These are phyloP conservation scores for Yarrowia keelungensis DNA, from an alignment of 805 yeast species.

Conservation along the genomic window DNA sequence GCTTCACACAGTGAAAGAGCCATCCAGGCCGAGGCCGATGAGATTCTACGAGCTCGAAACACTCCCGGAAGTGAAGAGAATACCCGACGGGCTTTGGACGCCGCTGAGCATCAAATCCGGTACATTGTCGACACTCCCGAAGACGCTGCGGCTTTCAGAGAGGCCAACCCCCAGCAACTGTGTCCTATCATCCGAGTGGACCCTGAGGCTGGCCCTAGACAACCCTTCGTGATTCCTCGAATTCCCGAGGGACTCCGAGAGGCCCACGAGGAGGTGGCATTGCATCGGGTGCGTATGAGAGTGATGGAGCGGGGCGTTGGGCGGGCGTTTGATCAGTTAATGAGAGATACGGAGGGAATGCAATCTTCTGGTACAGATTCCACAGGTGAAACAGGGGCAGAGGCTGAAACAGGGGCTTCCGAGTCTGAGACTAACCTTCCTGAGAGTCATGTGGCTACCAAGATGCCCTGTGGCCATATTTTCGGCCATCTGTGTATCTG, in stretches of 20 bases:
- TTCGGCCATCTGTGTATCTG: conserved; percentile 87
- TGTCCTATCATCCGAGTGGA: conserved; percentile 26
- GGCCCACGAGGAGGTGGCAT: conserved; percentile 18
- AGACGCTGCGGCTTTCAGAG: conserved; percentile 15
- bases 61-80: conserved; percentile 4
- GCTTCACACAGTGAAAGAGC: conserved; percentile 20
- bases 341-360: neutral
- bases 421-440: conserved; percentile 21
- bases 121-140: conserved; percentile 27
- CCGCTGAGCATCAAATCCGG: conserved; percentile 1
- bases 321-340: neutral
- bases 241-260: conserved; percentile 13
- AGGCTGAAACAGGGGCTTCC: conserved; percentile 6
- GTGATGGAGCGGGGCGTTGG: conserved; percentile 6
- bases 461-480: conserved; percentile 83
- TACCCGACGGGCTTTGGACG: neutral
- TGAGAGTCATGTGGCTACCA: conserved; percentile 65
- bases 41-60: conserved; percentile 12
- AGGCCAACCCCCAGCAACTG: conserved; percentile 16
- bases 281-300: conserved; percentile 10
- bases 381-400: neutral
- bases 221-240: conserved; percentile 18
- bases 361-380: neutral
- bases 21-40: conserved; percentile 27
- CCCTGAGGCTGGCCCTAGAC: conserved; percentile 6